Percentiles rank a stretch among this genome's conserved stretches.
phyloP scores from a whole-genome alignment of 2,329 filamentous ascomycete genomes.

The Bipolaris sorokiniana region DNA sequence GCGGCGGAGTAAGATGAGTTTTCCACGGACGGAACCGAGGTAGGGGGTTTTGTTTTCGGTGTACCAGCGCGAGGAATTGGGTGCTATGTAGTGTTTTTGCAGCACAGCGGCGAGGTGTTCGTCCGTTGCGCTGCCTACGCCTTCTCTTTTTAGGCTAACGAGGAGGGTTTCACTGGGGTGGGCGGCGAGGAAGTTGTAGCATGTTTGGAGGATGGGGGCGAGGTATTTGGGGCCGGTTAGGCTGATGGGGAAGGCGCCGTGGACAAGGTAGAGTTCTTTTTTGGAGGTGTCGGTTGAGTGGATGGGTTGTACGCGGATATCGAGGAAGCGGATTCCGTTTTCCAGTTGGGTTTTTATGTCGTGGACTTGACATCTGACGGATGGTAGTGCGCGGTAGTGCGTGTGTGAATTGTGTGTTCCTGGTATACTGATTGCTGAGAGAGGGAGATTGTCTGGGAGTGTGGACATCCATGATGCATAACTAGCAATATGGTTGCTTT shows the following conservation, averaged over 20 bases:
- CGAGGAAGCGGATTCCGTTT: conserved; percentile 93
- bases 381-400: conserved; percentile 81
- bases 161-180: conserved; percentile 85
- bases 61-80: conserved; percentile 71
- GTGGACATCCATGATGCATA: conserved; percentile 86
- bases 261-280: conserved; percentile 79
- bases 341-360: conserved; percentile 76
- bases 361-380: conserved; percentile 90
- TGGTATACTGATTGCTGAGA: conserved; percentile 85
- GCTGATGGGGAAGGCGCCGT: conserved; percentile 86
- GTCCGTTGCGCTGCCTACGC: conserved; percentile 79
- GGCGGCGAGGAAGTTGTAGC: conserved; percentile 75
- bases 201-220: conserved; percentile 70
- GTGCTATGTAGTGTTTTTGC: conserved; percentile 70
- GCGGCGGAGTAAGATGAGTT: conserved; percentile 82
- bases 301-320: conserved; percentile 78
- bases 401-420: conserved; percentile 96
- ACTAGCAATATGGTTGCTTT: conserved; percentile 36
- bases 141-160: conserved; percentile 89
- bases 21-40: conserved; percentile 79
- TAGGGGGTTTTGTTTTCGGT: conserved; percentile 74
- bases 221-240: conserved; percentile 83
- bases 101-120: conserved; percentile 77
- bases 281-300: conserved; percentile 63
- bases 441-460: conserved; percentile 71